Conservation (phyloP, 106 monocot species). For the Phalaenopsis aphrodite region DNA sequence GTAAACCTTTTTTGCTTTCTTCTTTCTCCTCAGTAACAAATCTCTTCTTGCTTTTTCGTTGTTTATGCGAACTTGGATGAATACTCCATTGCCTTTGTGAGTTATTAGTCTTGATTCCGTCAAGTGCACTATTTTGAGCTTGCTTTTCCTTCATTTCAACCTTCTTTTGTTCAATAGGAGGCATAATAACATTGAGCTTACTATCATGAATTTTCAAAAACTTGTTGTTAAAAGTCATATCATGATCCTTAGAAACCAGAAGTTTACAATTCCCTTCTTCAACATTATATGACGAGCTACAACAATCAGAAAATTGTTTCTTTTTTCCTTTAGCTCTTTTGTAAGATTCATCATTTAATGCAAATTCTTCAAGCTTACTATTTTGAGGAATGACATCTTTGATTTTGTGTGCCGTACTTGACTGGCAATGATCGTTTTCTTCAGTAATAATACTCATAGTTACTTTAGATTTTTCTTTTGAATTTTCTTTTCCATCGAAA, state of each 20-base stretch:
- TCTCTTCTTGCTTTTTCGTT: constrained; percentile 17
- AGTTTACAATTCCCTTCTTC: constrained; percentile 12
- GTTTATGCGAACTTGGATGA: neutral
- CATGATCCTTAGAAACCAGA: neutral
- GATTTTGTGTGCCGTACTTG: neutral
- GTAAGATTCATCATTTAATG: neutral
- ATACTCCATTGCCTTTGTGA: neutral
- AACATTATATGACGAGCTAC: neutral
- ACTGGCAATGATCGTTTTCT: neutral
- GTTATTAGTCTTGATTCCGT: neutral
- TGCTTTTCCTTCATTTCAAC: neutral
- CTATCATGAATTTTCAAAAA: neutral
- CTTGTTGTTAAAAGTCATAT: neutral
- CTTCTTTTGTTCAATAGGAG: too few relatives aligned
- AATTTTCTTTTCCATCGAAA: constrained; percentile 14
- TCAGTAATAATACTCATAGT: neutral
- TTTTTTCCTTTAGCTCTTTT: neutral
- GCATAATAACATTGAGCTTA: constrained; percentile 9
- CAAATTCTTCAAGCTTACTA: neutral
- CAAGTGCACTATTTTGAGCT: neutral
- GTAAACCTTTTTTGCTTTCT: constrained; percentile 15
- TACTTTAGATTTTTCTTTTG: neutral
- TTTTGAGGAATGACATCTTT: neutral
- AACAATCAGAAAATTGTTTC: neutral
- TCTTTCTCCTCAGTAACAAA: constrained; percentile 24